Percentiles rank a stretch among this genome's conserved stretches.
Evolutionary conservation across 148 eudicot genomes (phyloP).

Genomic region (Oxyria digyna): DNA sequence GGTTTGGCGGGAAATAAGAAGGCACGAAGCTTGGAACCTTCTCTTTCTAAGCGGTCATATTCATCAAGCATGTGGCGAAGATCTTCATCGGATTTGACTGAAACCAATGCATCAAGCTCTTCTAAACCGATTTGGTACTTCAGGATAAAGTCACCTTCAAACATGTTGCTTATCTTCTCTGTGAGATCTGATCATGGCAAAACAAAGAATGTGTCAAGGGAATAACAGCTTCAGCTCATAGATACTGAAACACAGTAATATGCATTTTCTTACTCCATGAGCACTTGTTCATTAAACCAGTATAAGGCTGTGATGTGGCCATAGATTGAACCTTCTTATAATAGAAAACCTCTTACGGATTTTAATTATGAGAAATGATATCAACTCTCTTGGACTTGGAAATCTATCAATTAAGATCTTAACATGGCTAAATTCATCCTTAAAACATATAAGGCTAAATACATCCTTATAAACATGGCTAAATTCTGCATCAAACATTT

Average conservation of each 20-base stretch:
- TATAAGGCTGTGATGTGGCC: background rate
- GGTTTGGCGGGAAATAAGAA: slow-evolving; percentile 51
- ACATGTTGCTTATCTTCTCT: slow-evolving; percentile 41
- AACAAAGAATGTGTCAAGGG: background rate
- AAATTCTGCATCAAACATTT: background rate
- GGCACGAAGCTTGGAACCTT: slow-evolving; percentile 43
- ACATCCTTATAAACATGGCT: background rate
- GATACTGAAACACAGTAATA: background rate
- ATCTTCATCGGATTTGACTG: slow-evolving; percentile 73
- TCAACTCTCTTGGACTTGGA: background rate
- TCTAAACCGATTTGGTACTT: slow-evolving; percentile 55
- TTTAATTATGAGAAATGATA: background rate
- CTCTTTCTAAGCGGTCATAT: slow-evolving; percentile 30
- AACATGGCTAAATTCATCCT: no score
- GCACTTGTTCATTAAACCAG: background rate
- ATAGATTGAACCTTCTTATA: background rate
- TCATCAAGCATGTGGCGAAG: slow-evolving; percentile 56
- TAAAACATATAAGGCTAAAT: background rate
- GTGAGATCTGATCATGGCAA: slow-evolving; percentile 42
- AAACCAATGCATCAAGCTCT: slow-evolving; percentile 57
- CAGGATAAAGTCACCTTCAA: slow-evolving; percentile 43
- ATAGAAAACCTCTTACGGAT: background rate
- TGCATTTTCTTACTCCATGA: background rate
- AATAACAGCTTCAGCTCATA: background rate
- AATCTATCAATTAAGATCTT: background rate